Base-by-base conservation (phyloP, 2,329 filamentous ascomycete species). In the Calonectria pseudoreteaudii region DNA sequence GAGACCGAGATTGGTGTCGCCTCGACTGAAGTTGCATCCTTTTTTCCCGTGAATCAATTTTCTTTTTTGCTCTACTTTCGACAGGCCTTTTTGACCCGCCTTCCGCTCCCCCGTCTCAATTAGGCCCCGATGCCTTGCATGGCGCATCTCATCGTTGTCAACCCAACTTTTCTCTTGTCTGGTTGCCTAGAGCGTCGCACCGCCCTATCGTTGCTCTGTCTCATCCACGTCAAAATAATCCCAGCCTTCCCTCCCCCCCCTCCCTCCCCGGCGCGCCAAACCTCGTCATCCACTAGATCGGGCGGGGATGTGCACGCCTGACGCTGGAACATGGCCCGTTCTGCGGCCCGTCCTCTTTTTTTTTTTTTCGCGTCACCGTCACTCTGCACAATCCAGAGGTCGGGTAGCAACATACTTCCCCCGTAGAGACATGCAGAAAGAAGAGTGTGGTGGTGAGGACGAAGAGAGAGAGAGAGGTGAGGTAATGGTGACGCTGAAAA, bases 91-190 rank as follows among this genome's bases (percentile, higher is more conserved):
- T 18, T 20, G 41, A 16, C 9, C 18, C 41, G 6, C 10, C 20
- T n/a, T n/a, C 44, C 38, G 23, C 26, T n/a, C 26, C 23, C 16
- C 9, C 31, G 23, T 47, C 26, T 44, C 60, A 30, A 30, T 30
- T 28, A 44, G 28, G 60, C 36, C 36, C 60, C 60, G 60, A 64
- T 64, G 23, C 60, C 60, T 47, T 64, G 60, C 60, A 64, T 64
- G 34, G 28, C 11, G 30, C 50, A 31, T 20, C 23, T 44, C 20
- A 60, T 64, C 60, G 60, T 31, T 64, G 60, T 28, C 60, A 64
- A 64, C 60, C 41, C 41, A 60, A 60, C n/a, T 38, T 26, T 47
- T 47, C 9, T 47, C 44, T 23, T 47, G 44, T 47, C 20, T 47
- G 44, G 44, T 47, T 47, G 44, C n/a, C 44, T n/a, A 23, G 23